phyloP scores from a whole-genome alignment of 169 alveolate species.

The Plasmodium relictum region DNA sequence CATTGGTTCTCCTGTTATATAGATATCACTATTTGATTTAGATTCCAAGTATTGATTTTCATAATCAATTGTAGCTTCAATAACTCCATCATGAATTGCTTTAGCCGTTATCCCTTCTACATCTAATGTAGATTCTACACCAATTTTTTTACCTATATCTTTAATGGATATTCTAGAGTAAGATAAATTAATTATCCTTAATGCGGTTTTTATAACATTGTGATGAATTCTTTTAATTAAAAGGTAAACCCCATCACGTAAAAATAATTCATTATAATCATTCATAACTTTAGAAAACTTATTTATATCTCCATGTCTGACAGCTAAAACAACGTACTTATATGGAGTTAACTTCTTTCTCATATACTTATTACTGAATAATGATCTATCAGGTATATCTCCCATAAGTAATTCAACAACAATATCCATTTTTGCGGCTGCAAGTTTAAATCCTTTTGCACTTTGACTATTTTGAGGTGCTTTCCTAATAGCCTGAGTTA shows the following conservation, averaged over 20 bases:
- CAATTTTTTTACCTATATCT: constrained; percentile 92
- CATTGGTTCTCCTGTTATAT: constrained; percentile 88
- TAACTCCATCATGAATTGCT: constrained; percentile 96
- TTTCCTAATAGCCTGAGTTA: constrained; percentile 93
- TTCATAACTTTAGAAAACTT: constrained; percentile 90
- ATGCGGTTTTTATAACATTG: constrained; percentile 96
- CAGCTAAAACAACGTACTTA: constrained; percentile 93
- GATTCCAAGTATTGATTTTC: constrained; percentile 89
- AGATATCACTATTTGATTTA: constrained; percentile 79
- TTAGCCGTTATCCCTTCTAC: constrained; percentile 94
- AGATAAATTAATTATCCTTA: constrained; percentile 93
- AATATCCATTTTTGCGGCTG: constrained; percentile 93
- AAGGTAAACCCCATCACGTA: constrained; percentile 92
- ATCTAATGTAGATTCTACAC: constrained; percentile 92
- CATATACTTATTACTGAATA: constrained; percentile 90
- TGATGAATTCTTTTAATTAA: constrained; percentile 94
- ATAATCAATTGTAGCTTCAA: constrained; percentile 94
- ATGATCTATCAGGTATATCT: constrained; percentile 95
- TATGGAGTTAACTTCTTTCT: constrained; percentile 92
- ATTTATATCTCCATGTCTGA: constrained; percentile 94
- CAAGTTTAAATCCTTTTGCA: constrained; percentile 92
- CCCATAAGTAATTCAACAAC: constrained; percentile 97
- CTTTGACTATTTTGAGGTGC: constrained; percentile 93
- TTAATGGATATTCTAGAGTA: constrained; percentile 92
- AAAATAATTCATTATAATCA: constrained; percentile 84